A percentile compares a stretch with the other conserved stretches of the same genome.
These are phyloP conservation scores for Kodamaea arcana DNA, from an alignment of 1,139 yeast species.

Conservation along the genomic window DNA sequence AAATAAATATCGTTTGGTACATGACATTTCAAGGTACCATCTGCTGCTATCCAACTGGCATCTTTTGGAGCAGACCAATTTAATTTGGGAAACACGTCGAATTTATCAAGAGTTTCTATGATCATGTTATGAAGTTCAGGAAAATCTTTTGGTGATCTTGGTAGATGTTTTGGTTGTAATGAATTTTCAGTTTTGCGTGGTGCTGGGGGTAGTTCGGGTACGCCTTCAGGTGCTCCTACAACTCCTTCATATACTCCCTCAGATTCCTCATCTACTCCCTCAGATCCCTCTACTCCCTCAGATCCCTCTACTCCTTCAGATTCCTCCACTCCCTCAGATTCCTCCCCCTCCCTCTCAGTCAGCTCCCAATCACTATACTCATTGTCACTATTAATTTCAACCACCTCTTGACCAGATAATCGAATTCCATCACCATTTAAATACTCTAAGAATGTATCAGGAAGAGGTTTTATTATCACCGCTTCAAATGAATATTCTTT, in stretches of 20 bases:
- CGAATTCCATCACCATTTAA: conserved; percentile 72
- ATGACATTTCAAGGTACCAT: conserved; percentile 68
- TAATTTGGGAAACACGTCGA: conserved; percentile 75
- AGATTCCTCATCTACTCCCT: conserved; percentile 10
- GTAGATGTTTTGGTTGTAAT: neutral
- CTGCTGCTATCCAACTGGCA: conserved; percentile 85
- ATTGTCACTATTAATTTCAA: conserved; percentile 47
- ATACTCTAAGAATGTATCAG: conserved; percentile 64
- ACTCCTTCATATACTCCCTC: neutral
- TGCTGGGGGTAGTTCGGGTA: conserved; percentile 47
- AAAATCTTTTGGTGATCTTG: conserved; percentile 50
- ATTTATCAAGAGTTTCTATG: conserved; percentile 30
- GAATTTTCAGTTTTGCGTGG: conserved; percentile 14
- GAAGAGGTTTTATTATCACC: conserved; percentile 59
- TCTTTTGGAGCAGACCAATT: conserved; percentile 98
- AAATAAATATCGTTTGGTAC: conserved; percentile 72
- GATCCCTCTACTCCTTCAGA: conserved; percentile 22
- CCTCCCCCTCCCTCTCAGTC: conserved; percentile 18
- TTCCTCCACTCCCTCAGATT: conserved; percentile 28
- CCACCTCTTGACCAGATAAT: conserved; percentile 47
- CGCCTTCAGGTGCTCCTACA: conserved; percentile 12
- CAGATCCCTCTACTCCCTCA: conserved; percentile 3
- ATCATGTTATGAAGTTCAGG: conserved; percentile 55
- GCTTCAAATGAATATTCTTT: conserved; percentile 48
- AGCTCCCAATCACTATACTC: conserved; percentile 78